These are phyloP conservation scores for Calonectria leucothoes DNA, from an alignment of 2,329 filamentous ascomycete genomes.

Conservation along the genomic window DNA sequence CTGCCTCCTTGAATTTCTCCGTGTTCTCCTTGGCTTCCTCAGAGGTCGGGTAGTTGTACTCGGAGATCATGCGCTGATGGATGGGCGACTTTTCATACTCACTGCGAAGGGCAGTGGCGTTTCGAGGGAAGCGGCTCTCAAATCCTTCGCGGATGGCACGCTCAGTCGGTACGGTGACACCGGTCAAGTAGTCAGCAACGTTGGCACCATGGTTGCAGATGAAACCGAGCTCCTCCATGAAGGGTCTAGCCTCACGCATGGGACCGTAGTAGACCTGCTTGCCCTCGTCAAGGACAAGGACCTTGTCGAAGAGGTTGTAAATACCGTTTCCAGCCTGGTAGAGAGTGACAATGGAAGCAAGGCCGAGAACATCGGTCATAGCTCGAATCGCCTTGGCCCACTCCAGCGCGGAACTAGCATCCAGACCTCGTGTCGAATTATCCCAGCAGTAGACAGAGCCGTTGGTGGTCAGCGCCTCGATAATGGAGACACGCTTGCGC, in stretches of 20 bases:
- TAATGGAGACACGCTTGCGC: slow-evolving; percentile 76
- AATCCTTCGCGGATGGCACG: slow-evolving; percentile 65
- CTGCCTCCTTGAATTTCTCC: slow-evolving; percentile 63
- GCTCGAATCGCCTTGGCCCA: slow-evolving; percentile 71
- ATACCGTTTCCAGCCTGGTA: slow-evolving; percentile 80
- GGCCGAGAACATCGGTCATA: slow-evolving; percentile 71
- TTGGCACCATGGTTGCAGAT: slow-evolving; percentile 71
- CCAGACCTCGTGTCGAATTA: slow-evolving; percentile 73
- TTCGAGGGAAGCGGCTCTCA: slow-evolving; percentile 58
- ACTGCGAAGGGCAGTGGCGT: slow-evolving; percentile 54
- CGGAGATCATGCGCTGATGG: slow-evolving; percentile 60
- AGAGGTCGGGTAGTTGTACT: slow-evolving; percentile 68
- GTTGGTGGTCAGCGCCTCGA: slow-evolving; percentile 69
- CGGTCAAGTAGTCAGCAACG: slow-evolving; percentile 73
- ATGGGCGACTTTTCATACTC: slow-evolving; percentile 65
- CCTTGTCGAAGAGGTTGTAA: slow-evolving; percentile 77
- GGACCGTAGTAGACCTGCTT: slow-evolving; percentile 75
- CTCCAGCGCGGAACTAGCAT: slow-evolving; percentile 73
- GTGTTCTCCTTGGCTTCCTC: slow-evolving; percentile 61
- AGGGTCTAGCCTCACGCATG: slow-evolving; percentile 66
- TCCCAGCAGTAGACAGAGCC: slow-evolving; percentile 75
- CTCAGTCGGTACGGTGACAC: slow-evolving; percentile 75
- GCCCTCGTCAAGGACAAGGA: slow-evolving; percentile 74
- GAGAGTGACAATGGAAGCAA: slow-evolving; percentile 71
- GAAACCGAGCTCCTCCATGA: slow-evolving; percentile 75